A percentile compares a stretch with the other conserved stretches of the same genome.
phyloP scores from a whole-genome alignment of 1,139 yeast species.

The Saccharomyces uvarum region DNA sequence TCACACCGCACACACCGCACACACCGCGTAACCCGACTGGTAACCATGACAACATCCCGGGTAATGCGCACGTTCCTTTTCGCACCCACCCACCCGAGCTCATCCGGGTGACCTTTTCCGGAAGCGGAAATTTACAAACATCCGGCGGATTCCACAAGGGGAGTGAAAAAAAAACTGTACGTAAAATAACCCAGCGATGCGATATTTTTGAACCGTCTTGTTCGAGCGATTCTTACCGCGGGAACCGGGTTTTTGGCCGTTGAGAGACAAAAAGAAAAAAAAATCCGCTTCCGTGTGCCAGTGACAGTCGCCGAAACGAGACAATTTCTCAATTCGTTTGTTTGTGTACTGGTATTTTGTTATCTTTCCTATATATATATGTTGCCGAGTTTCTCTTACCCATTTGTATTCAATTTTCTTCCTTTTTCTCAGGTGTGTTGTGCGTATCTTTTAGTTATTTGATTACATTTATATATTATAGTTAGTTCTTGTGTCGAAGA shows the following conservation, averaged over 20 bases:
- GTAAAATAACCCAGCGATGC: background rate
- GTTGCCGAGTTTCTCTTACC: background rate
- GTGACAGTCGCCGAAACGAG: background rate
- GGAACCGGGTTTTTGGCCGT: background rate
- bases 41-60: background rate
- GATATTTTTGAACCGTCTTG: background rate
- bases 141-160: background rate
- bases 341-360: background rate
- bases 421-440: background rate
- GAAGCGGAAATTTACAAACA: constrained; percentile 1
- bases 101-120: background rate
- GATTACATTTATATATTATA: background rate
- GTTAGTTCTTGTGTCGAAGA: background rate
- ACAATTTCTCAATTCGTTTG: background rate
- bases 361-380: background rate
- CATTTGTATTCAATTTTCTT: background rate
- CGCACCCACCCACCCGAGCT: background rate
- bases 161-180: background rate
- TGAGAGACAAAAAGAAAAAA: background rate
- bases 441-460: background rate
- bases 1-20: background rate
- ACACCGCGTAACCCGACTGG: background rate
- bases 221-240: background rate
- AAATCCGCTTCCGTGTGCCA: background rate
- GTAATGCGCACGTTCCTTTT: background rate